Conservation (phyloP, 2,329 filamentous ascomycete genomes). For the Seiridium unicorne region DNA sequence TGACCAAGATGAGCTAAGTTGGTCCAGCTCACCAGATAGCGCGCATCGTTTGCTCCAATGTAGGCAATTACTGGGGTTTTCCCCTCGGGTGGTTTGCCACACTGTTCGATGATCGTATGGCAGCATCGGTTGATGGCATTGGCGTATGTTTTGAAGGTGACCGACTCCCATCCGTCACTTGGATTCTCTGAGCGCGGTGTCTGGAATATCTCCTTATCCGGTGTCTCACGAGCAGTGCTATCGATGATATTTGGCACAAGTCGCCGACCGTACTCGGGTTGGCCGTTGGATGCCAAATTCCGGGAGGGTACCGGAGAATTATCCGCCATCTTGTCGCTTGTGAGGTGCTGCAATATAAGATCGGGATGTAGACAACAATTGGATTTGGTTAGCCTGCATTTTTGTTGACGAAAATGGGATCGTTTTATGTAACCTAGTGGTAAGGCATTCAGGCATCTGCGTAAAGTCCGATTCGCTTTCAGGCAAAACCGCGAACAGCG, state of each 20-base stretch:
- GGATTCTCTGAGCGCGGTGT: conserved; percentile 31
- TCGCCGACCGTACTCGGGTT: conserved; percentile 15
- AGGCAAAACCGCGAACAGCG: too few species aligned
- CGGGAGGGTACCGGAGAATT: too few species aligned
- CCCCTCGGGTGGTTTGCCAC: conserved; percentile 19
- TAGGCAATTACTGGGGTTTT: conserved; percentile 40
- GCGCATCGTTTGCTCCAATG: conserved; percentile 37
- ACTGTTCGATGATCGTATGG: conserved; percentile 26
- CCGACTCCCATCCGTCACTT: conserved; percentile 36
- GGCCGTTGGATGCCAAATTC: too few species aligned
- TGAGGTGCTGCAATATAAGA: too few species aligned
- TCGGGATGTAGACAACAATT: too few species aligned
- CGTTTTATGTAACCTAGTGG: too few species aligned
- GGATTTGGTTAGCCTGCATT: too few species aligned
- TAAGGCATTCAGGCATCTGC: too few species aligned
- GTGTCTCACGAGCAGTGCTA: conserved; percentile 30
- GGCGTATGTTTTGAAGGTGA: conserved; percentile 35
- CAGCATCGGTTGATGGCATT: conserved; percentile 39
- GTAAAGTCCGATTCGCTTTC: too few species aligned
- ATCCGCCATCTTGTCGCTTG: too few species aligned
- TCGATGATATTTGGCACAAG: conserved; percentile 38
- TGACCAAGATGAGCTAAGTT: background rate
- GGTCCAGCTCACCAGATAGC: conserved; percentile 15
- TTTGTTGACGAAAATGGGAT: too few species aligned
- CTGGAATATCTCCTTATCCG: conserved; percentile 31